Evolutionary conservation across 192 early-diverging fungal genomes (phyloP), one percentile per base, ranked within the genome.

Genomic region (Coemansia sp.): DNA sequence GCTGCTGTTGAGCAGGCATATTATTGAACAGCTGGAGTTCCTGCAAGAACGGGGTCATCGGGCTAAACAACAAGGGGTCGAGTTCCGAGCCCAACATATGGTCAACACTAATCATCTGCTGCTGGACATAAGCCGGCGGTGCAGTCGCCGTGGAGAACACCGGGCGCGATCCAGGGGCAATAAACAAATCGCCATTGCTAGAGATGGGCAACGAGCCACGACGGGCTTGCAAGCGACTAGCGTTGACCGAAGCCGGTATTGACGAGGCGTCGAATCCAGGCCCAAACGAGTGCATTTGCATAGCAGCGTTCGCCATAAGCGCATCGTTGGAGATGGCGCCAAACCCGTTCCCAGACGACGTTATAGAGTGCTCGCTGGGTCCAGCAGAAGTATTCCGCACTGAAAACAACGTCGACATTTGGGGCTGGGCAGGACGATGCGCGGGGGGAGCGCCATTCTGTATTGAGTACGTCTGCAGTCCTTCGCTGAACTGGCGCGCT

Each of bases 11-110:
- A 4, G 32, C 10, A 1, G 70, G 34, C 6, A 75, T 37, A 11
- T 32, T 41, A 17, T 78, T 75, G 27, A 78, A 70, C 57, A 83
- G 25, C 57, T 70, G 80, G 64, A 83, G 66, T 60, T 83, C 80
- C 59, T 83, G 76, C 58, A 83, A 57, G 15, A 83, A 78, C 59
- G 80, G 80, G 14, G 80, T 75, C 80, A 83, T 83, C 4, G 75
- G 70, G 65, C 78, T 77, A 65, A 83, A 83, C 58, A 83, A n/a
- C 65, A 83, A 12, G 23, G 80, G 80, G 41, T 83, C 80, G 23
- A 83, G 70, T 41, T 83, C 80, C 0, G 67, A 27, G 15, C 65
- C 51, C 25, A 69, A 15, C 31, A 73, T 64, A 4, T 17, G 51
- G 2, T 82, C 79, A 17, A 46, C 31, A 19, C 44, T 25, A 6